Conservation (phyloP, 176 grass and related monocot species). For the Elaeis guineensis region DNA sequence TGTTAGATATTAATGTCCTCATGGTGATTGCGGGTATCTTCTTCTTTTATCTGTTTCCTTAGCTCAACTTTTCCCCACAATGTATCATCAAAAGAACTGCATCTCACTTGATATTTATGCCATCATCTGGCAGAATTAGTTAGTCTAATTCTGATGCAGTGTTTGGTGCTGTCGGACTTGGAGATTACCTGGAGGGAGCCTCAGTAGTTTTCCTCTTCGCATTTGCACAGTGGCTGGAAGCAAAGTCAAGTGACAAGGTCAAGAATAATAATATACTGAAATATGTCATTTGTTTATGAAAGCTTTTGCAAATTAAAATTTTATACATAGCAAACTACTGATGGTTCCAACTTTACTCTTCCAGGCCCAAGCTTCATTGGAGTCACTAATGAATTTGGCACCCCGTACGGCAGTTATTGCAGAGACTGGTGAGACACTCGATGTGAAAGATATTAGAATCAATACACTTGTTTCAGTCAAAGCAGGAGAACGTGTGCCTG, state of each 20-base stretch:
- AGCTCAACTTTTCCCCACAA: neutral
- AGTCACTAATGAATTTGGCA: conserved; percentile 10
- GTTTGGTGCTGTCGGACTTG: conserved; percentile 1
- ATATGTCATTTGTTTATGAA: too few relatives aligned
- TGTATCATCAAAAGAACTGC: neutral
- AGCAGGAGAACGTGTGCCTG: conserved; percentile 12
- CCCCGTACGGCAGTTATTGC: conserved; percentile 7
- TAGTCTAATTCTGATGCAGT: neutral
- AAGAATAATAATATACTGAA: too few relatives aligned
- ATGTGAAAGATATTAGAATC: conserved; percentile 1
- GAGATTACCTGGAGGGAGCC: conserved; percentile 9
- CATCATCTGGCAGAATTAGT: too few relatives aligned
- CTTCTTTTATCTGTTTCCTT: too few relatives aligned
- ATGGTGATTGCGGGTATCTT: conserved; percentile 9
- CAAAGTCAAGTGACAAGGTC: conserved; percentile 3
- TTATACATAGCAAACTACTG: too few relatives aligned
- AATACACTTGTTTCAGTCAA: conserved; percentile 5
- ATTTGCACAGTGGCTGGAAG: conserved; percentile 7
- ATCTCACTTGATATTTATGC: too few relatives aligned
- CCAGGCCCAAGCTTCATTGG: conserved; percentile 5
- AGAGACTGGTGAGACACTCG: neutral
- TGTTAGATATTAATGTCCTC: conserved; percentile 6
- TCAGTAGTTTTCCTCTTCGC: conserved; percentile 9
- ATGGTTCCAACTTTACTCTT: neutral
- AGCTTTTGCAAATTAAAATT: too few relatives aligned